Conservation (phyloP, 352 stramenopile species). For the Globisporangium yorkense region DNA sequence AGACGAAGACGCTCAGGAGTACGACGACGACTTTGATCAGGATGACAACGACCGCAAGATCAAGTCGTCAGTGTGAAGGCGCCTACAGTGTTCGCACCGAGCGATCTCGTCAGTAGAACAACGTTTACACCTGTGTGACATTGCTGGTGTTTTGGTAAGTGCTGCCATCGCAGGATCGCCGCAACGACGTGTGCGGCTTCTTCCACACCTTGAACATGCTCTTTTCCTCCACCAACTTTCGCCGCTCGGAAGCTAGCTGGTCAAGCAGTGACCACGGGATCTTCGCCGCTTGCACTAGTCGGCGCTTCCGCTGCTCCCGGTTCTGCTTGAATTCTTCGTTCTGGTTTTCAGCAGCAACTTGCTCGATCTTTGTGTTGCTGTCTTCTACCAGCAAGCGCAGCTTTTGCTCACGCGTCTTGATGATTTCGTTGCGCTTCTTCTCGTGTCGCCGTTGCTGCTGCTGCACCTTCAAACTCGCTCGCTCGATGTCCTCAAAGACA, state of each 20-base stretch:
- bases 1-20: slow-evolving; percentile 24
- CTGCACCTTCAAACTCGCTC: slow-evolving; percentile 36
- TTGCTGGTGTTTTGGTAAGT: neutral
- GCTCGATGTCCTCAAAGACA: slow-evolving; percentile 51
- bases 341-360: slow-evolving; percentile 5
- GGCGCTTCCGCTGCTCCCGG: slow-evolving; percentile 25
- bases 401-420: neutral
- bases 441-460: slow-evolving; percentile 22
- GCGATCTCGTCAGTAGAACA: neutral
- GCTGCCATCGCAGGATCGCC: neutral
- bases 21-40: slow-evolving; percentile 35
- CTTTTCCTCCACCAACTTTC: slow-evolving; percentile 49
- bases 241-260: slow-evolving; percentile 39
- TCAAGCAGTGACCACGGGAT: slow-evolving; percentile 73
- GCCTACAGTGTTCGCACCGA: neutral
- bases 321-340: neutral
- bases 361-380: neutral
- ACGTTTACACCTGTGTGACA: neutral
- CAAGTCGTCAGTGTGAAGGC: neutral
- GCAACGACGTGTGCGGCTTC: slow-evolving; percentile 14
- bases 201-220: slow-evolving; percentile 52
- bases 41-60: slow-evolving; percentile 19
- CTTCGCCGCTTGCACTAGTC: slow-evolving; percentile 33
- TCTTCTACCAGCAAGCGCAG: neutral
- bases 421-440: neutral